These are phyloP conservation scores for Fraxinus platypoda DNA, from an alignment of 305 asterid species.

Conservation along the genomic window DNA sequence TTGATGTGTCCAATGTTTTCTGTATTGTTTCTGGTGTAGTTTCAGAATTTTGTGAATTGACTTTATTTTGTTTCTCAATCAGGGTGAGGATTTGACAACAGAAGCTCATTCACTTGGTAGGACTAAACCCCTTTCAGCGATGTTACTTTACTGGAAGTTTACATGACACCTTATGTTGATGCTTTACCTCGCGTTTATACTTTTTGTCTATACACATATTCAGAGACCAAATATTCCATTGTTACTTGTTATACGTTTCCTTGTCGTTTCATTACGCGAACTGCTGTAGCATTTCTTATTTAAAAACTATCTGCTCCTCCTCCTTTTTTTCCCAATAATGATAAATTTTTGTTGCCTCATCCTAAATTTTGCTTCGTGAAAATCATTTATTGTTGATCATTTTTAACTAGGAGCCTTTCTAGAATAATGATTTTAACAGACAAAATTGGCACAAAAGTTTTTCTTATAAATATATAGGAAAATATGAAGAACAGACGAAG, in stretches of 20 bases:
- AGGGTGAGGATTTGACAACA: conserved; percentile 48
- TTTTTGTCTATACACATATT: background rate
- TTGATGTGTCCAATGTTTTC: background rate
- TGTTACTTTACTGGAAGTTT: conserved; percentile 9
- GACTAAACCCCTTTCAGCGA: conserved; percentile 22
- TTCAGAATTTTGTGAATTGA: conserved; percentile 1
- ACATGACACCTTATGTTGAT: conserved; percentile 10
- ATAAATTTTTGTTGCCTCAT: background rate
- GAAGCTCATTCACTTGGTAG: conserved; percentile 54
- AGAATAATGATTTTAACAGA: background rate
- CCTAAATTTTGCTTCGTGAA: background rate
- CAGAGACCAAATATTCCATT: background rate
- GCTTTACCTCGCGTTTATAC: background rate
- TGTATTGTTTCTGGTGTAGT: background rate
- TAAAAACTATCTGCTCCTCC: background rate
- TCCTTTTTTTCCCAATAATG: background rate
- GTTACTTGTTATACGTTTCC: background rate
- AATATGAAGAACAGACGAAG: background rate
- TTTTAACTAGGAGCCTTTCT: background rate
- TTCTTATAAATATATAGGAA: background rate
- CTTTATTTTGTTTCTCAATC: conserved; percentile 21
- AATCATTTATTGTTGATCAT: background rate
- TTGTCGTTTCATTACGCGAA: background rate
- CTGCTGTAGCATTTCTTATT: background rate
- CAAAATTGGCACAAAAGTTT: background rate